Evolutionary conservation across 495 filamentous ascomycete genomes (phyloP).

Genomic region (Penicillium robsamsonii): DNA sequence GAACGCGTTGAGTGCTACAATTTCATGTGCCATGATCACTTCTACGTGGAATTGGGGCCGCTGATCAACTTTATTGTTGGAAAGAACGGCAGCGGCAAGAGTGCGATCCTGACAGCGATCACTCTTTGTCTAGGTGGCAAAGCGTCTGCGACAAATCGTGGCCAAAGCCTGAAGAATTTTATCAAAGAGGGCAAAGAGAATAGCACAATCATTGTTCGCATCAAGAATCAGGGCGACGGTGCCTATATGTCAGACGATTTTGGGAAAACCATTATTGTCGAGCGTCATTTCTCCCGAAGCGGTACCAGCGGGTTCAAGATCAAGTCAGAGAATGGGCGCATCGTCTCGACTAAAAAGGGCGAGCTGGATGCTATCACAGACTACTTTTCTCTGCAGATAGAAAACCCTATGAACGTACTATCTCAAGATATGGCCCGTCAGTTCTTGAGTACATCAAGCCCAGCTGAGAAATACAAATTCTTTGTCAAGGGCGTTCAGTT

Average conservation of each 20-base stretch:
- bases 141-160: slow-evolving; percentile 91
- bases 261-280: slow-evolving; percentile 82
- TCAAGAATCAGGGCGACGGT: slow-evolving; percentile 85
- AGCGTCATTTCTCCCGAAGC: slow-evolving; percentile 79
- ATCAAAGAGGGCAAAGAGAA: slow-evolving; percentile 84
- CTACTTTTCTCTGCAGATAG: slow-evolving; percentile 88
- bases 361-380: slow-evolving; percentile 95
- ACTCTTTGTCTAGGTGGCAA: slow-evolving; percentile 93
- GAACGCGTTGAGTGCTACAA: slow-evolving; percentile 82
- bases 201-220: slow-evolving; percentile 66
- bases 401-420: slow-evolving; percentile 97
- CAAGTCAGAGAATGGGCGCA: slow-evolving; percentile 67
- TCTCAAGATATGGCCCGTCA: slow-evolving; percentile 94
- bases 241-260: slow-evolving; percentile 81
- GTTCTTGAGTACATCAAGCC: slow-evolving; percentile 81
- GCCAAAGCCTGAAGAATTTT: slow-evolving; percentile 85
- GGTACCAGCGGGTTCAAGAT: slow-evolving; percentile 83
- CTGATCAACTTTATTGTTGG: slow-evolving; percentile 97
- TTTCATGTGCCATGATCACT: slow-evolving; percentile 89
- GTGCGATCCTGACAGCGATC: slow-evolving; percentile 90
- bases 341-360: slow-evolving; percentile 76
- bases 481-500: slow-evolving; percentile 95
- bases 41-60: slow-evolving; percentile 80
- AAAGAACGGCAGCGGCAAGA: slow-evolving; percentile 98
- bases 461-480: slow-evolving; percentile 89